Evolutionary conservation across 257 asterid species (phyloP).

Genomic region (Mentha longifolia): DNA sequence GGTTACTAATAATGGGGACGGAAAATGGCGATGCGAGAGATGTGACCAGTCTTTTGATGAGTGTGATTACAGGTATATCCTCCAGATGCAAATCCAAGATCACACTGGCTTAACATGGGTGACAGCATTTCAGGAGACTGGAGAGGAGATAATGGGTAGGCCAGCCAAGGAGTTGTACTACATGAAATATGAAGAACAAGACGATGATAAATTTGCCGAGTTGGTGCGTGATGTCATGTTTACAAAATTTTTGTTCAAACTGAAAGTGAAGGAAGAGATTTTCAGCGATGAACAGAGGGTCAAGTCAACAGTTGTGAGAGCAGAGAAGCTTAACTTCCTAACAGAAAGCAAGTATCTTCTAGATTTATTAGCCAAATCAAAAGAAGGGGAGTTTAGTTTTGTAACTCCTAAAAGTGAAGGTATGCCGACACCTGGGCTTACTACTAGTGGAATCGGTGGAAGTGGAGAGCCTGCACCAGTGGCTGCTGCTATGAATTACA

Average conservation of each 20-base stretch:
- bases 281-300: slow-evolving; percentile 84
- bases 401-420: slow-evolving; percentile 45
- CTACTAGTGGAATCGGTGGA: slow-evolving; percentile 45
- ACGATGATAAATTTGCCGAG: slow-evolving; percentile 70
- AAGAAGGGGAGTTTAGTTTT: slow-evolving; percentile 45
- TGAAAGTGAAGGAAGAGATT: slow-evolving; percentile 88
- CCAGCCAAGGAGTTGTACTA: slow-evolving; percentile 81
- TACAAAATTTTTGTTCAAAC: slow-evolving; percentile 58
- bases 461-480: slow-evolving; percentile 34
- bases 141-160: slow-evolving; percentile 79
- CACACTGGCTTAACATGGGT: slow-evolving; percentile 90
- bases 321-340: slow-evolving; percentile 59
- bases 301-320: slow-evolving; percentile 78
- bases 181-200: slow-evolving; percentile 78
- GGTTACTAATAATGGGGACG: slow-evolving; percentile 82
- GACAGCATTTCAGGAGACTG: slow-evolving; percentile 91
- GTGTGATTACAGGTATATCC: slow-evolving; percentile 87
- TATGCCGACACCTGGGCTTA: slow-evolving; percentile 41
- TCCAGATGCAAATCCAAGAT: slow-evolving; percentile 90
- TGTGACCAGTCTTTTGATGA: slow-evolving; percentile 75
- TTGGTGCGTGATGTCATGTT: slow-evolving; percentile 55
- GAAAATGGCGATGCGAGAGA: slow-evolving; percentile 85
- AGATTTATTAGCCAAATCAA: slow-evolving; percentile 53
- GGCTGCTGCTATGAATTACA: slow-evolving; percentile 40
- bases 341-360: slow-evolving; percentile 61